These are phyloP conservation scores for Seminavis robusta DNA, from an alignment of 108 stramenopile species.

Conservation along the genomic window DNA sequence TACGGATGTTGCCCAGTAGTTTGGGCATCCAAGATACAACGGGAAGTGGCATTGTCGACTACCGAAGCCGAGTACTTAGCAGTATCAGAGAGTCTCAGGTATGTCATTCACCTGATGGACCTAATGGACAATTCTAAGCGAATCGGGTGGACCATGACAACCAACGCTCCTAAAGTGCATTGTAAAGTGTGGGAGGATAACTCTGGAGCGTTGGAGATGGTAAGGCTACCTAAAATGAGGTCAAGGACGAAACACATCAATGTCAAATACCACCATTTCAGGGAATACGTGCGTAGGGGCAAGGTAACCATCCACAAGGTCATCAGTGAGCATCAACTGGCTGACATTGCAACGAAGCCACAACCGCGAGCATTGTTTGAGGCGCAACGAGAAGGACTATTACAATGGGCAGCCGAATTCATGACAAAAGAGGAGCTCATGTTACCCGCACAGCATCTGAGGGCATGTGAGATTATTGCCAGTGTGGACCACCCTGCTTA, in stretches of 20 bases:
- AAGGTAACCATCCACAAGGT: no score
- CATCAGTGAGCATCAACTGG: no score
- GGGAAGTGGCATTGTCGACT: constrained; percentile 20
- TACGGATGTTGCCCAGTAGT: constrained; percentile 18
- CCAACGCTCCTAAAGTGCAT: background rate
- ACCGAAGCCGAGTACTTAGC: constrained; percentile 24
- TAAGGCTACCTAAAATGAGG: constrained; percentile 14
- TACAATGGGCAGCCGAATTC: no score
- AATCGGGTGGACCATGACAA: background rate
- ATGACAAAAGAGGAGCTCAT: no score
- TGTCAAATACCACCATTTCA: no score
- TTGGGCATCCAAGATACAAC: constrained; percentile 21
- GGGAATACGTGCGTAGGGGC: no score
- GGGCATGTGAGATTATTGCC: no score
- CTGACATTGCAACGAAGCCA: no score
- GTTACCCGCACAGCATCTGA: no score
- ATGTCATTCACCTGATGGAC: constrained; percentile 17
- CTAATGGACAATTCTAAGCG: constrained; percentile 9
- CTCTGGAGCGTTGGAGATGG: constrained; percentile 18
- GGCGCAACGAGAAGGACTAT: no score
- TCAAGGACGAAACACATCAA: constrained; percentile 31
- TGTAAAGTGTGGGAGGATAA: constrained; percentile 25
- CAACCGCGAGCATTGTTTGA: no score
- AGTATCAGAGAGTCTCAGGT: constrained; percentile 2
- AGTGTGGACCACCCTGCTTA: no score